Evolutionary conservation across 495 filamentous ascomycete genomes (phyloP).

Genomic region (Aspergillus steynii): DNA sequence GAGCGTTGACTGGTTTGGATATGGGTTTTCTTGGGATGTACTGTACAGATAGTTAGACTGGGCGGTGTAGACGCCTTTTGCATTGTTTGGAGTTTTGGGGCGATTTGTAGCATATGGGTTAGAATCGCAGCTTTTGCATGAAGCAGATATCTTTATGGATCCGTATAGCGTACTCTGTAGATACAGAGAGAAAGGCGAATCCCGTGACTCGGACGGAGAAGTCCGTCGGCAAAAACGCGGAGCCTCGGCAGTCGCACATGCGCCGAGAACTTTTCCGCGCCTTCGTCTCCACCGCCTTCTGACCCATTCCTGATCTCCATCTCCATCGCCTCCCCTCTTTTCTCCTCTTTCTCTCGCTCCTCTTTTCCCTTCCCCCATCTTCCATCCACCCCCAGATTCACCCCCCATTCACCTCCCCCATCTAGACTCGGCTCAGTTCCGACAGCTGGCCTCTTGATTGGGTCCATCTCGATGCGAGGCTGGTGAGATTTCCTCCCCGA

Average conservation of each 20-base stretch:
- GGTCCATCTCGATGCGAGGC: slow-evolving; percentile 34
- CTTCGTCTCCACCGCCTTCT: slow-evolving; percentile 8
- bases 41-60: neutral
- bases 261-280: slow-evolving; percentile 13
- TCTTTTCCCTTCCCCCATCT: slow-evolving; percentile 19
- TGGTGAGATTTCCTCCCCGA: slow-evolving; percentile 28
- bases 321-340: slow-evolving; percentile 1
- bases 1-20: neutral
- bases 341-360: slow-evolving; percentile 16
- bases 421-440: slow-evolving; percentile 8
- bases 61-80: neutral
- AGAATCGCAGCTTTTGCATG: neutral
- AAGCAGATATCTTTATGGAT: no score
- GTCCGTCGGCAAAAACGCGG: slow-evolving; percentile 12
- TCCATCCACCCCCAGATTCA: slow-evolving; percentile 16
- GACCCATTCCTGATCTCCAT: slow-evolving; percentile 10
- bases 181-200: neutral
- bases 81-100: slow-evolving; percentile 8
- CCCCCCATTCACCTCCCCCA: slow-evolving; percentile 7
- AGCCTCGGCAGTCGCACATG: slow-evolving; percentile 14
- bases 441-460: slow-evolving; percentile 7
- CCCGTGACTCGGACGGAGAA: neutral
- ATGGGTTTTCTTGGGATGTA: neutral
- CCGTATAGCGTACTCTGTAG: neutral
- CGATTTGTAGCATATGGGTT: neutral